Evolutionary conservation across 495 filamentous ascomycete genomes (phyloP), one percentile per base, ranked within the genome.

Genomic region (Podospora australis): DNA sequence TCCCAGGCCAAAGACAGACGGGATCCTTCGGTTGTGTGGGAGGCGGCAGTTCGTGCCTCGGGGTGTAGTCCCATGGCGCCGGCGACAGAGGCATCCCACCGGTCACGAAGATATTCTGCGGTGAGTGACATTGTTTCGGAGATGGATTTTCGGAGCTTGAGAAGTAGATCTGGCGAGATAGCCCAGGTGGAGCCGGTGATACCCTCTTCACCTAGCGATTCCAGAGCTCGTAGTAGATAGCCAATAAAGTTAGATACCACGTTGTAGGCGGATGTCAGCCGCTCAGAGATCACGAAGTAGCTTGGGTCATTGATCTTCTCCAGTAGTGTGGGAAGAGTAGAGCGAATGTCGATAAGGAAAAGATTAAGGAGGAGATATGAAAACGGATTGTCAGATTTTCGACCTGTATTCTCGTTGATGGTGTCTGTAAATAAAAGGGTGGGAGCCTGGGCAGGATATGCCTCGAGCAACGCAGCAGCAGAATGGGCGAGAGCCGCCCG

Each of bases 71-170:
- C 78, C 43, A 72, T 64, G 2, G 72, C 76, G 13, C 78, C 78
- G 1, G 74, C 71, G 13, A 72, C 64, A 8, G 72, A 70, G 2
- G 73, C 74, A 53, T 86, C 82, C 74, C 75, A 84, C 14, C 82
- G 65, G 52, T 86, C 82, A 22, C 81, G 74, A 0, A 86, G 67
- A 60, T 78, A 81, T 57, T 85, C 83, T 54, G 81, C 70, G 0
- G 74, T 69, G 3, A 79, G 64, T 4, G 75, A 76, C 35, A 85
- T 65, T 1, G 77, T 78, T 50, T 82, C 79, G 4, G 69, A 67
- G 44, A 86, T 70, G 49, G 78, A 71, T 29, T 65, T 71, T 21
- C 79, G 76, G 1, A 86, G 66, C 46, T 75, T 75, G 8, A 84
- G 67, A 23, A 86, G 68, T 2, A 72, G 63, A 44, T 79, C 75